Evolutionary conservation across 129 eudicot species (phyloP).

Genomic region (sunflower (Helianthus annuus)): DNA sequence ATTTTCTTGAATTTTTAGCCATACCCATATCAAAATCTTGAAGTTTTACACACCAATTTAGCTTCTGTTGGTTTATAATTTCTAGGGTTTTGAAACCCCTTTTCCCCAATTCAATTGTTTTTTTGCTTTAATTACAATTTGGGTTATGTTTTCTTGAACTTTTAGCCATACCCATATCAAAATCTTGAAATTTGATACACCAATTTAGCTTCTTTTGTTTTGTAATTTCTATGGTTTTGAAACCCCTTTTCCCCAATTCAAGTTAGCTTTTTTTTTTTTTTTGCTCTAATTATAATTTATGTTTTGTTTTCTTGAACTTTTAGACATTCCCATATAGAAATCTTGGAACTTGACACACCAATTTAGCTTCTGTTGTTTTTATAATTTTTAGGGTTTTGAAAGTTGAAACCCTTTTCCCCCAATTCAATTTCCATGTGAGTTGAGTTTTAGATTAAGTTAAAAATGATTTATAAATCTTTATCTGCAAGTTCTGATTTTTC

Average conservation of each 20-base stretch:
- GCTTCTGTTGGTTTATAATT: constrained; percentile 7
- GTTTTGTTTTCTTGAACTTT: constrained; percentile 21
- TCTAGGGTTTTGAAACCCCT: not conserved
- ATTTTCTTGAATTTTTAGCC: constrained; percentile 16
- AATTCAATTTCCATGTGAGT: constrained; percentile 21
- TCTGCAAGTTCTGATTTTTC: constrained; percentile 28
- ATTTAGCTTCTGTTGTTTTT: constrained; percentile 2
- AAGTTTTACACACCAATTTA: constrained; percentile 8
- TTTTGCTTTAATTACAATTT: not conserved
- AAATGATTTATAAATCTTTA: constrained; percentile 30
- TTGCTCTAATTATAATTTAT: not conserved
- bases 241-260: not conserved
- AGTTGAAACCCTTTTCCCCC: not conserved
- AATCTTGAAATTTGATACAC: constrained; percentile 12
- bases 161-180: constrained; percentile 19
- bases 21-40: constrained; percentile 21
- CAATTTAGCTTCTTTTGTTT: constrained; percentile 9
- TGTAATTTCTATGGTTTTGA: constrained; percentile 6
- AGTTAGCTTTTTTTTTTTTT: constrained; percentile 2
- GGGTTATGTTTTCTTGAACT: constrained; percentile 18
- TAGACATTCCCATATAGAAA: constrained; percentile 17
- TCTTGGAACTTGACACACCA: constrained; percentile 4
- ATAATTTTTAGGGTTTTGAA: not conserved
- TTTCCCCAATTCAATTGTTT: constrained; percentile 5
- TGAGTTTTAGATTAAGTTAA: not conserved